Evolutionary conservation across 2,329 filamentous ascomycete species (phyloP).

Genomic region (Apiospora sp.): DNA sequence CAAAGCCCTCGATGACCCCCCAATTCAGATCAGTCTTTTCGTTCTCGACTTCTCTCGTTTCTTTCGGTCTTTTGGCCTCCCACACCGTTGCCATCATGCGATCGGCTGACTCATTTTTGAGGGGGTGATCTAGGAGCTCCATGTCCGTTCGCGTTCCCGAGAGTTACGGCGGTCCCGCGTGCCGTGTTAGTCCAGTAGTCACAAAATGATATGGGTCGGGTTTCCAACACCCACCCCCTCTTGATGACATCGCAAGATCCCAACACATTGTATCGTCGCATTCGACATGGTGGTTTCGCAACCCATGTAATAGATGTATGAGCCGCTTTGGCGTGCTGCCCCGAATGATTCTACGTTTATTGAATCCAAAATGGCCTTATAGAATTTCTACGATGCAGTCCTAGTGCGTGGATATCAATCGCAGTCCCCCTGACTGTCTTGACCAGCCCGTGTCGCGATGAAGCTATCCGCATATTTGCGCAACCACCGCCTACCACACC

Average conservation of each 20-base stretch:
- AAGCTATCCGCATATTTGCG: conserved; percentile 42
- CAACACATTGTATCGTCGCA: conserved; percentile 13
- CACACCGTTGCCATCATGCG: conserved; percentile 37
- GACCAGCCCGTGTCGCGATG: conserved; percentile 31
- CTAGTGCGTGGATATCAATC: conserved; percentile 15
- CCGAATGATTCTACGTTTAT: not conserved
- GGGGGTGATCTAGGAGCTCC: conserved; percentile 6
- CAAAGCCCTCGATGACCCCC: conserved; percentile 28
- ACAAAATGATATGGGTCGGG: conserved; percentile 21
- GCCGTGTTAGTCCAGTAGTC: conserved; percentile 32
- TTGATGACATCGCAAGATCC: conserved; percentile 29
- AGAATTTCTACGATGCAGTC: not conserved
- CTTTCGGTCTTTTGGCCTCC: conserved; percentile 33
- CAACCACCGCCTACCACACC: conserved; percentile 30
- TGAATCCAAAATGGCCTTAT: not conserved
- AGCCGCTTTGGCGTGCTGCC: not conserved
- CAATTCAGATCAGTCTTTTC: conserved; percentile 28
- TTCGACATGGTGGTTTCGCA: conserved; percentile 17
- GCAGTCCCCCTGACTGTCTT: not conserved
- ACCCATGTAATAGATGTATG: conserved; percentile 12
- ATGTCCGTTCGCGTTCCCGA: conserved; percentile 5
- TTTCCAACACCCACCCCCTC: conserved; percentile 18
- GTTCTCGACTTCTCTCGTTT: conserved; percentile 40
- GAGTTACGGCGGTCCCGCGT: conserved; percentile 25
- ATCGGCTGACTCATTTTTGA: conserved; percentile 39